A percentile compares a stretch with the other conserved stretches of the same genome.
These are phyloP conservation scores for Penicillium sp. DNA, from an alignment of 2,329 filamentous ascomycete species.

Conservation along the genomic window DNA sequence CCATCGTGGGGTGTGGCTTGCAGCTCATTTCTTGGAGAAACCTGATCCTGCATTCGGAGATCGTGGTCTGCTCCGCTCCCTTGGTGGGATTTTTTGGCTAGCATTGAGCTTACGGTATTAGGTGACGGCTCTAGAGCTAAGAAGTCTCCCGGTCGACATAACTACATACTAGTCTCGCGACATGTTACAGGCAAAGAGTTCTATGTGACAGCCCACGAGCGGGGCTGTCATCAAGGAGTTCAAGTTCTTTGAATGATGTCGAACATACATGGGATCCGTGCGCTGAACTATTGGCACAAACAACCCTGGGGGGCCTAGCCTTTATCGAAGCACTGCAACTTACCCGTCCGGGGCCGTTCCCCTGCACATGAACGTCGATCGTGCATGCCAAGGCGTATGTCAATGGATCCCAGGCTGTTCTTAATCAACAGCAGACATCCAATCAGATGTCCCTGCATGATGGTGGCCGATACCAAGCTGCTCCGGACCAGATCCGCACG, in stretches of 20 bases:
- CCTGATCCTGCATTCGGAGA: conserved; percentile 6
- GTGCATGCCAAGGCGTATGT: conserved; percentile 16
- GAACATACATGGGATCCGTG: conserved; percentile 19
- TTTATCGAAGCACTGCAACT: background rate
- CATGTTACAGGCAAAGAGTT: background rate
- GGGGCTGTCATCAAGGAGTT: conserved; percentile 5
- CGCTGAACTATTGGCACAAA: conserved; percentile 21
- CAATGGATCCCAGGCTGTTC: conserved; percentile 2
- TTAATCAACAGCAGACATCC: background rate
- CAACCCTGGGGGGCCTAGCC: background rate
- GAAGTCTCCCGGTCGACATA: background rate
- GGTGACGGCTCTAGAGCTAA: background rate
- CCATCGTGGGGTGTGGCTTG: conserved; percentile 21
- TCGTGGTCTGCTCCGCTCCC: conserved; percentile 15
- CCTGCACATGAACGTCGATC: conserved; percentile 16
- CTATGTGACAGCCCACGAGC: conserved; percentile 9
- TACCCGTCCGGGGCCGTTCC: background rate
- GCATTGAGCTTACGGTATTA: background rate
- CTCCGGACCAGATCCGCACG: conserved; percentile 13
- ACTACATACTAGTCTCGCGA: conserved; percentile 3
- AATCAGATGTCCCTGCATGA: conserved; percentile 3
- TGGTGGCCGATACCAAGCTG: conserved; percentile 6
- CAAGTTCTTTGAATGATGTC: conserved; percentile 1
- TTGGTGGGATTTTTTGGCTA: background rate
- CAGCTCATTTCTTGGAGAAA: conserved; percentile 1